Evolutionary conservation across 768 basidiomycete species (phyloP).

Genomic region (Suillus cothurnatus): DNA sequence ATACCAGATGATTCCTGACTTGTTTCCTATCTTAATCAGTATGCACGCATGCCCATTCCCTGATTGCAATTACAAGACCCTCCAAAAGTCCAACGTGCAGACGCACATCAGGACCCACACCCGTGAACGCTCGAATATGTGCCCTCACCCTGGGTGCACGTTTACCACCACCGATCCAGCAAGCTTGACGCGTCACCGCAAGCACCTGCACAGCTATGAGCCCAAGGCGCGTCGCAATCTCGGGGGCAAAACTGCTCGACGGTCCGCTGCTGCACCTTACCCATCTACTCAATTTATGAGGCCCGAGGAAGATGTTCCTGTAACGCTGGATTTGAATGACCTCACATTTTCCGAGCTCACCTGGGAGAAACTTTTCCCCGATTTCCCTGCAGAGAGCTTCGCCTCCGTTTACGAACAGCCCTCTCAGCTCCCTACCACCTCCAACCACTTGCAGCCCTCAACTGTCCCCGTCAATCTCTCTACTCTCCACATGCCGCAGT

Average conservation of each 20-base stretch:
- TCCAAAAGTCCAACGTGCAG: constrained; percentile 30
- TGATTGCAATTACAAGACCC: constrained; percentile 23
- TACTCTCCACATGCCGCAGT: background rate
- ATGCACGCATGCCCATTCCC: constrained; percentile 25
- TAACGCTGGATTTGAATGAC: background rate
- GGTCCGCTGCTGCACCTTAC: constrained; percentile 12
- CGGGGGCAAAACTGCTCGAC: constrained; percentile 7
- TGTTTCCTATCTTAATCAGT: constrained; percentile 13
- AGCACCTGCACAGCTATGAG: constrained; percentile 17
- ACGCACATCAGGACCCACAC: constrained; percentile 31
- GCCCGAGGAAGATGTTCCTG: background rate
- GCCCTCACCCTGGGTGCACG: constrained; percentile 20
- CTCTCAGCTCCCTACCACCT: background rate
- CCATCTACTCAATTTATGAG: background rate
- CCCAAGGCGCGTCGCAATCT: constrained; percentile 13
- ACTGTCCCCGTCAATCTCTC: background rate
- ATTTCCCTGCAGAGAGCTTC: background rate
- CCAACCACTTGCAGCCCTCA: background rate
- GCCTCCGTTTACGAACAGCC: background rate
- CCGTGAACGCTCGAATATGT: constrained; percentile 15
- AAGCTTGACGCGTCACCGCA: constrained; percentile 27
- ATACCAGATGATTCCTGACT: constrained; percentile 6
- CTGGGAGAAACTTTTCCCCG: constrained; percentile 9
- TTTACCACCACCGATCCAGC: constrained; percentile 24
- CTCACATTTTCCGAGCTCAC: background rate